Percentiles rank a stretch among this genome's conserved stretches.
phyloP scores from a whole-genome alignment of 306 rosid genomes.

The Rosa multiflora region DNA sequence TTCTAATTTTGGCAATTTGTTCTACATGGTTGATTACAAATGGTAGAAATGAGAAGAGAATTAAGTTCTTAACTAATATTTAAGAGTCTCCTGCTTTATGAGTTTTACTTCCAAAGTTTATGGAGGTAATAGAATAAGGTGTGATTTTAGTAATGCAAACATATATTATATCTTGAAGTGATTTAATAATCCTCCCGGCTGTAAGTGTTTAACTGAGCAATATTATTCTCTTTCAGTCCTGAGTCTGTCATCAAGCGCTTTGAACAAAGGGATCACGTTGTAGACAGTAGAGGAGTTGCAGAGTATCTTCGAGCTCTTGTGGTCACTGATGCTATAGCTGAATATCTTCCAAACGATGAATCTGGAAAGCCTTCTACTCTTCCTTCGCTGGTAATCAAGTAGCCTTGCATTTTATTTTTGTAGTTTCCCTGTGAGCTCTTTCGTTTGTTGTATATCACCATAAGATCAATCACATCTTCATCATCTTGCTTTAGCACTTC shows the following conservation, averaged over 20 bases:
- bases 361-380: slow-evolving; percentile 81
- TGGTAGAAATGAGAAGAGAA: background rate
- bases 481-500: background rate
- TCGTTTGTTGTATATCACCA: background rate
- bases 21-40: background rate
- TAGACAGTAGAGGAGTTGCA: slow-evolving; percentile 95
- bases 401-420: background rate
- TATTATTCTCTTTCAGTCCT: slow-evolving; percentile 55
- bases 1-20: background rate
- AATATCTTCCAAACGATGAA: slow-evolving; percentile 85
- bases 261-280: slow-evolving; percentile 85
- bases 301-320: slow-evolving; percentile 98
- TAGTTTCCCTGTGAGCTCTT: background rate
- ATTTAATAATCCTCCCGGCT: background rate
- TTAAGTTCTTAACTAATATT: background rate
- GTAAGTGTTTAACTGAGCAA: background rate
- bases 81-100: background rate
- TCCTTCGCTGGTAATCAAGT: slow-evolving; percentile 67
- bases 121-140: background rate
- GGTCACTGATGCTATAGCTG: slow-evolving; percentile 71
- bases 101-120: background rate
- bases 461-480: slow-evolving; percentile 6
- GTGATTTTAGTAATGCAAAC: background rate
- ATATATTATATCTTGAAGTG: background rate
- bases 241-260: slow-evolving; percentile 93